Percentiles rank a stretch among this genome's conserved stretches.
Conservation (phyloP, 2,329 filamentous ascomycete genomes). For the Trichoderma sp. region DNA sequence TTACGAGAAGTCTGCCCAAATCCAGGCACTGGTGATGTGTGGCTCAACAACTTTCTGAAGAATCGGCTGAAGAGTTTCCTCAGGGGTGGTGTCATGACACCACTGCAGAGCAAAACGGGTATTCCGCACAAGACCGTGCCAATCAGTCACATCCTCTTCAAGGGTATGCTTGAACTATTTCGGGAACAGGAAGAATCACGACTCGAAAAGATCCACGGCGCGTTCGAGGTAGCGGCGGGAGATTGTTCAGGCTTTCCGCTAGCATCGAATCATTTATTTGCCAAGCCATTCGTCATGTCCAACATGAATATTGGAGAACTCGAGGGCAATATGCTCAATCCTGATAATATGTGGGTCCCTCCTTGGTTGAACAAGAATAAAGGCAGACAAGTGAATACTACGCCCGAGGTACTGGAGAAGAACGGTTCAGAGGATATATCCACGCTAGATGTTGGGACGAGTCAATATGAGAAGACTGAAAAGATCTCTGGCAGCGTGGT, state of each 20-base stretch:
- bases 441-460: not conserved
- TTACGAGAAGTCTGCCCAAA: not conserved
- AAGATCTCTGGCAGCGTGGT: not conserved
- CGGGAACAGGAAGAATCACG: not conserved
- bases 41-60: not conserved
- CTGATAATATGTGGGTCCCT: not conserved
- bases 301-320: not conserved
- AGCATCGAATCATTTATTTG: not conserved
- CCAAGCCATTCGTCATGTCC: not conserved
- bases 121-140: not conserved
- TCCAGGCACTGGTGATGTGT: not conserved
- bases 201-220: not conserved
- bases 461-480: not conserved
- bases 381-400: not conserved
- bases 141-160: not conserved
- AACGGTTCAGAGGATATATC: not conserved
- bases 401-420: not conserved
- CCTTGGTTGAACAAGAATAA: not conserved
- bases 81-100: not conserved
- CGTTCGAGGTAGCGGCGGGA: not conserved
- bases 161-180: not conserved
- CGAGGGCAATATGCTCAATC: not conserved
- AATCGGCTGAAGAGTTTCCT: not conserved
- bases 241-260: not conserved
- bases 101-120: not conserved